These are phyloP conservation scores for Geosmithia flava DNA, from an alignment of 2,329 filamentous ascomycete genomes.

Conservation along the genomic window DNA sequence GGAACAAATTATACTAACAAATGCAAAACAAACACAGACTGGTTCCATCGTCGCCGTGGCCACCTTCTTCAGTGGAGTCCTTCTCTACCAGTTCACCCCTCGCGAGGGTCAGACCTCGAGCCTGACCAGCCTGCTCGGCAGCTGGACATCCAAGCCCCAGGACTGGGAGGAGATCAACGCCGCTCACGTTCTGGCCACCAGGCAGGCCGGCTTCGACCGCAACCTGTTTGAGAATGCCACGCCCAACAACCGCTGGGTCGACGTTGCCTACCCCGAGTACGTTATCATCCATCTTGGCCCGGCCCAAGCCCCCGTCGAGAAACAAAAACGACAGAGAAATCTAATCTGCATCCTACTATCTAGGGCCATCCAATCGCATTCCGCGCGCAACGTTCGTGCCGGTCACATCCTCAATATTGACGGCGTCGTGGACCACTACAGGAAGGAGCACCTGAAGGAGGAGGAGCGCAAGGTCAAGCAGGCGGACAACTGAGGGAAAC, in stretches of 20 bases:
- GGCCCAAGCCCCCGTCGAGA: background rate
- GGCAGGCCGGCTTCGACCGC: conserved; percentile 46
- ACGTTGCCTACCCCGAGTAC: conserved; percentile 46
- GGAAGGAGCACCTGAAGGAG: conserved; percentile 37
- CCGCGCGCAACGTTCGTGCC: conserved; percentile 39
- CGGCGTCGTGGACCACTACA: conserved; percentile 44
- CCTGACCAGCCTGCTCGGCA: conserved; percentile 31
- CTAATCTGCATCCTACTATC: background rate
- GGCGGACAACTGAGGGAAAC: conserved; percentile 19
- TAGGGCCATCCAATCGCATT: conserved; percentile 38
- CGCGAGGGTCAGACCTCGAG: conserved; percentile 36
- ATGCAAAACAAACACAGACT: conserved; percentile 19
- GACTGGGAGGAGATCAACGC: conserved; percentile 40
- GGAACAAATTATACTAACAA: background rate
- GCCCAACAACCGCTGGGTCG: conserved; percentile 30
- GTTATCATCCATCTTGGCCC: conserved; percentile 14
- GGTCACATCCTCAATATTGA: conserved; percentile 42
- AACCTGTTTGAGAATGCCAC: conserved; percentile 36
- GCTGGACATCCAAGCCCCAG: conserved; percentile 32
- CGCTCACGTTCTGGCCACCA: conserved; percentile 35
- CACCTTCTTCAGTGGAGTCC: conserved; percentile 27
- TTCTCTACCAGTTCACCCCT: conserved; percentile 36
- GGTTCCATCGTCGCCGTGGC: conserved; percentile 34
- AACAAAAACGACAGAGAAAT: background rate
- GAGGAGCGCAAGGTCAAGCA: conserved; percentile 41